Conservation (phyloP, 2,329 filamentous ascomycete species). For the Cryoendolithus antarcticus region DNA sequence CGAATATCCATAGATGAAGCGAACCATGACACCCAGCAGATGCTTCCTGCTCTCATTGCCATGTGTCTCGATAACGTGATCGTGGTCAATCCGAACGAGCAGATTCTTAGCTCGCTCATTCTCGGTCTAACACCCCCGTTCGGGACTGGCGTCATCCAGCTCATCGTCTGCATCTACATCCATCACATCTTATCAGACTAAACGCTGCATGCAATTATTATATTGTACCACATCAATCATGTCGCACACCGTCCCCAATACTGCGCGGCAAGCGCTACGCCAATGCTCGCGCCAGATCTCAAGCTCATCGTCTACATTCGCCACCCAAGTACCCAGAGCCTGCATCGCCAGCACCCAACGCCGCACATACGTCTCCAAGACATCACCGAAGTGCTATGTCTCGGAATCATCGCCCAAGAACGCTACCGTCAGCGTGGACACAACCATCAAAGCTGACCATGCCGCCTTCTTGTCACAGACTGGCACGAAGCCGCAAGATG, state of each 20-base stretch:
- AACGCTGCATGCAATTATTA: no score
- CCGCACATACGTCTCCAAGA: conserved; percentile 68
- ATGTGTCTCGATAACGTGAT: no score
- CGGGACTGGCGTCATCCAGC: no score
- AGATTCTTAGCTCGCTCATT: no score
- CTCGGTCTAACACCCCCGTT: no score
- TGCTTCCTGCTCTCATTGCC: no score
- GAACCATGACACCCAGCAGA: no score
- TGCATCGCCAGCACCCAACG: conserved; percentile 24
- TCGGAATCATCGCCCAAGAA: conserved; percentile 67
- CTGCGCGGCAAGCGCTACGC: conserved; percentile 62
- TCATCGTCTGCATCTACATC: no score
- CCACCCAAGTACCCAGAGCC: conserved; percentile 29
- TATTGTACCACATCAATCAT: conserved; percentile 20
- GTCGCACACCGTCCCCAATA: conserved; percentile 46
- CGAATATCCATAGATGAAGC: no score
- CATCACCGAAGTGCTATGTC: conserved; percentile 75
- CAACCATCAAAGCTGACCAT: conserved; percentile 75
- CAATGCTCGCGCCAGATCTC: conserved; percentile 40
- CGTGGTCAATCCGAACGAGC: no score
- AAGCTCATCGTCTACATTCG: conserved; percentile 27
- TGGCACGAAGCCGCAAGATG: conserved; percentile 41
- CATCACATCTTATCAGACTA: no score
- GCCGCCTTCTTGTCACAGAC: conserved; percentile 58
- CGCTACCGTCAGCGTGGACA: conserved; percentile 71